A percentile compares a stretch with the other conserved stretches of the same genome.
These are phyloP conservation scores for Desmodesmus armatus DNA, from an alignment of 139 green algal genomes.

Conservation along the genomic window DNA sequence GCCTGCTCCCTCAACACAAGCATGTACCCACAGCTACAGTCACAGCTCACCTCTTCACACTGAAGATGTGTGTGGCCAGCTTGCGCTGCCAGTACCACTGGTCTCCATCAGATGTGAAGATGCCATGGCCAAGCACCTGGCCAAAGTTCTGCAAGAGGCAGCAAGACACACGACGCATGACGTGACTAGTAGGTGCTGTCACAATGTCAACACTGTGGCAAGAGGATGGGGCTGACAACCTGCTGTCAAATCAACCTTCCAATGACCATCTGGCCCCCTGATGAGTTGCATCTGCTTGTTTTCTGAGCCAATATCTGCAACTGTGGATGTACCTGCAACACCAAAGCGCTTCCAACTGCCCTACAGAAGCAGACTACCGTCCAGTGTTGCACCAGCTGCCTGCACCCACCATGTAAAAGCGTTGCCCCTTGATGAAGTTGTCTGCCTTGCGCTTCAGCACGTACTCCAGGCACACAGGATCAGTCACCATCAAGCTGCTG, in stretches of 20 bases:
- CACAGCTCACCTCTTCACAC: conserved; percentile 33
- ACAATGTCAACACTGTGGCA: neutral
- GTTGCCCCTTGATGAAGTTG: conserved; percentile 35
- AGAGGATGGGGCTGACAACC: too few relatives aligned
- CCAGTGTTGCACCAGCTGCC: too few relatives aligned
- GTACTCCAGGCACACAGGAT: conserved; percentile 26
- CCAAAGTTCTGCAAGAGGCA: conserved; percentile 29
- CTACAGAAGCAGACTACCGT: too few relatives aligned
- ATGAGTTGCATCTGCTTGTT: too few relatives aligned
- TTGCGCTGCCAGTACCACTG: conserved; percentile 48
- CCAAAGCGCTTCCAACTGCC: too few relatives aligned
- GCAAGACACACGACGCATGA: too few relatives aligned
- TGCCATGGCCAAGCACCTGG: conserved; percentile 38
- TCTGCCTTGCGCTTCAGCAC: conserved; percentile 18
- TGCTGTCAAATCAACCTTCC: too few relatives aligned
- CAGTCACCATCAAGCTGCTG: conserved; percentile 16
- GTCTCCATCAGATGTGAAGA: conserved; percentile 34
- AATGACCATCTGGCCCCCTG: too few relatives aligned
- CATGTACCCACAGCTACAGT: neutral
- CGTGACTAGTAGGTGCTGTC: too few relatives aligned
- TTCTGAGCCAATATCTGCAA: too few relatives aligned
- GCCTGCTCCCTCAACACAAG: neutral
- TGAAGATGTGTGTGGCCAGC: conserved; percentile 49
- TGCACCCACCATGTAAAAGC: too few relatives aligned
- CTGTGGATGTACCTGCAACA: too few relatives aligned